Evolutionary conservation across 768 basidiomycete genomes (phyloP).

Genomic region (Crassisporium funariophilum): DNA sequence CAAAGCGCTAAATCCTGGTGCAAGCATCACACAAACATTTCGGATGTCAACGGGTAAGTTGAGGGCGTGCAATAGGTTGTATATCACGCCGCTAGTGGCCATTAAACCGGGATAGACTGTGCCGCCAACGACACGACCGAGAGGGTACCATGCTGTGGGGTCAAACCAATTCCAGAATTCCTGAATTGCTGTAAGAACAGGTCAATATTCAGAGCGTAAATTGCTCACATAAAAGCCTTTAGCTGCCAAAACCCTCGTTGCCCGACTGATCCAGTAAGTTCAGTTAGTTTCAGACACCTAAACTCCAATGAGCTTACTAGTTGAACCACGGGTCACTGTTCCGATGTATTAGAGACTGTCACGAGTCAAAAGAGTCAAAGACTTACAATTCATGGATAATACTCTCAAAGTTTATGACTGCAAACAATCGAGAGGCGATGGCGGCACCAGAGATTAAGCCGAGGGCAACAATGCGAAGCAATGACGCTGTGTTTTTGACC

Average conservation of each 20-base stretch:
- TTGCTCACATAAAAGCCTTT: slow-evolving; percentile 91
- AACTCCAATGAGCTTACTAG: slow-evolving; percentile 63
- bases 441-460: slow-evolving; percentile 92
- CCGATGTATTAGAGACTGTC: slow-evolving; percentile 13
- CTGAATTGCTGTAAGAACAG: slow-evolving; percentile 38
- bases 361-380: slow-evolving; percentile 2
- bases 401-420: slow-evolving; percentile 97
- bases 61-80: slow-evolving; percentile 83
- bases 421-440: slow-evolving; percentile 93
- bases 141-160: slow-evolving; percentile 98
- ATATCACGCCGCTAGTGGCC: slow-evolving; percentile 98
- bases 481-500: slow-evolving; percentile 84
- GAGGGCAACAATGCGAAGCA: slow-evolving; percentile 89
- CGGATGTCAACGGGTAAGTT: slow-evolving; percentile 97
- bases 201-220: background rate
- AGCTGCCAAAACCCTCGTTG: slow-evolving; percentile 86
- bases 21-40: slow-evolving; percentile 94
- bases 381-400: slow-evolving; percentile 99
- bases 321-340: slow-evolving; percentile 98
- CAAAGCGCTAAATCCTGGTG: slow-evolving; percentile 94
- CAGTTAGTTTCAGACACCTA: slow-evolving; percentile 14
- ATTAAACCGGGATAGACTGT: slow-evolving; percentile 98
- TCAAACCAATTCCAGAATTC: slow-evolving; percentile 99
- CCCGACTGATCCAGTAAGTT: slow-evolving; percentile 61
- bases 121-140: slow-evolving; percentile 97